Percentiles rank a stretch among this genome's conserved stretches.
Evolutionary conservation across 495 filamentous ascomycete species (phyloP).

Genomic region (Xylona heveae): DNA sequence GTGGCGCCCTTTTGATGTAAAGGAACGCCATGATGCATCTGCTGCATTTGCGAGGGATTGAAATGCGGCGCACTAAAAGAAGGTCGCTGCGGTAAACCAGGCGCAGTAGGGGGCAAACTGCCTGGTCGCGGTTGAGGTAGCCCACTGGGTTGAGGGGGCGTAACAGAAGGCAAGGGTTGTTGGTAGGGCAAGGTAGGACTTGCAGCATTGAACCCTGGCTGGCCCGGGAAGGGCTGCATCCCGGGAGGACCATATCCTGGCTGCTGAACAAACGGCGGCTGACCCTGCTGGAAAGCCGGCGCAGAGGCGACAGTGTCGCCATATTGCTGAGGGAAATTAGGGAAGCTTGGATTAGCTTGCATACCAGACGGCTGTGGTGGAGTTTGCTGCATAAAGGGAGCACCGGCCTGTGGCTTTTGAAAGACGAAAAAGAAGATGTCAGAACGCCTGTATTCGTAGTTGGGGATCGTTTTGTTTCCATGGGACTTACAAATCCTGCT

Average conservation of each 20-base stretch:
- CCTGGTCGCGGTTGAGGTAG: slow-evolving; percentile 25
- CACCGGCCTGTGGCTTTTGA: slow-evolving; percentile 14
- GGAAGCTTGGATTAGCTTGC: no score
- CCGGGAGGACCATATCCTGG: slow-evolving; percentile 6
- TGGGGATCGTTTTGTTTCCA: no score
- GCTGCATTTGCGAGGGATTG: slow-evolving; percentile 36
- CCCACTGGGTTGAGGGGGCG: slow-evolving; percentile 17
- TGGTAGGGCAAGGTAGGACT: slow-evolving; percentile 16
- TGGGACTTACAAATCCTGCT: no score
- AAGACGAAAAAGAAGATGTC: slow-evolving; percentile 9
- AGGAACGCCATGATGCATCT: slow-evolving; percentile 32
- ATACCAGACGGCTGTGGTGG: slow-evolving; percentile 21
- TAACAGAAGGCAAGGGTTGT: slow-evolving; percentile 19
- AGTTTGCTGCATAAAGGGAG: slow-evolving; percentile 21
- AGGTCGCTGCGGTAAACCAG: slow-evolving; percentile 43
- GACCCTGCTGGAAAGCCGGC: slow-evolving; percentile 12
- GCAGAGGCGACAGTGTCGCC: no score
- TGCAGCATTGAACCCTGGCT: slow-evolving; percentile 15
- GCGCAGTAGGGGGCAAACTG: slow-evolving; percentile 26
- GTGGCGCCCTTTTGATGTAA: slow-evolving; percentile 13
- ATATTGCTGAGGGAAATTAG: slow-evolving; percentile 16
- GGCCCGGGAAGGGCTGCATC: slow-evolving; percentile 8
- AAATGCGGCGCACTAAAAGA: slow-evolving; percentile 32
- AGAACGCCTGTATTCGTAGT: slow-evolving; percentile 7
- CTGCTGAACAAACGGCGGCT: slow-evolving; percentile 11